Evolutionary conservation across 768 basidiomycete species (phyloP).

Genomic region (Coprinopsis cinerea): DNA sequence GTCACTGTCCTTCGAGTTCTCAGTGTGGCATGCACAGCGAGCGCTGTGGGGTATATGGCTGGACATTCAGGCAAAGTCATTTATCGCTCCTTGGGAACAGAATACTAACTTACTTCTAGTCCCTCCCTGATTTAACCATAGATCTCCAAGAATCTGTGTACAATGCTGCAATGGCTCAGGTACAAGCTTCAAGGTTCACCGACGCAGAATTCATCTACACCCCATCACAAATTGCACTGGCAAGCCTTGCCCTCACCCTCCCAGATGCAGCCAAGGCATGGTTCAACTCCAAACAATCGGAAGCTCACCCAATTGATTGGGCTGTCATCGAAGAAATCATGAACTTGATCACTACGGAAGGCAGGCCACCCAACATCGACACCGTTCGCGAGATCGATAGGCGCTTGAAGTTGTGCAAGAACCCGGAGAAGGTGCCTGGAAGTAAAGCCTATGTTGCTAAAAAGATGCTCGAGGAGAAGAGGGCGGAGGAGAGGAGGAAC

Average conservation of each 20-base stretch:
- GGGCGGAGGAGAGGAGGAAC: slow-evolving; percentile 65
- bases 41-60: slow-evolving; percentile 87
- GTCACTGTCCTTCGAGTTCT: slow-evolving; percentile 90
- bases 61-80: slow-evolving; percentile 88
- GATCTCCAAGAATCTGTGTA: slow-evolving; percentile 52
- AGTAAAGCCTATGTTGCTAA: slow-evolving; percentile 83
- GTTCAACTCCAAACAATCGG: slow-evolving; percentile 36
- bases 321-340: slow-evolving; percentile 48
- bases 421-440: slow-evolving; percentile 94
- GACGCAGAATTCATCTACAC: slow-evolving; percentile 89
- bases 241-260: slow-evolving; percentile 62
- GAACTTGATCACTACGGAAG: slow-evolving; percentile 44
- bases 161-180: slow-evolving; percentile 57
- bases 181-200: slow-evolving; percentile 79
- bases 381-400: slow-evolving; percentile 86
- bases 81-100: too few relatives aligned
- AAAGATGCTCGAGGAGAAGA: slow-evolving; percentile 63
- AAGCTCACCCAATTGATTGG: slow-evolving; percentile 12
- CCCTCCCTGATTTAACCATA: slow-evolving; percentile 43
- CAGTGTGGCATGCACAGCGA: slow-evolving; percentile 86
- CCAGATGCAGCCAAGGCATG: slow-evolving; percentile 58
- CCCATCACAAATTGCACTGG: slow-evolving; percentile 90
- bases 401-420: slow-evolving; percentile 82
- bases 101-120: slow-evolving; percentile 34
- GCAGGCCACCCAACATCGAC: slow-evolving; percentile 70